Evolutionary conservation across 2,329 filamentous ascomycete species (phyloP).

Genomic region (Hirsutella thompsonii): DNA sequence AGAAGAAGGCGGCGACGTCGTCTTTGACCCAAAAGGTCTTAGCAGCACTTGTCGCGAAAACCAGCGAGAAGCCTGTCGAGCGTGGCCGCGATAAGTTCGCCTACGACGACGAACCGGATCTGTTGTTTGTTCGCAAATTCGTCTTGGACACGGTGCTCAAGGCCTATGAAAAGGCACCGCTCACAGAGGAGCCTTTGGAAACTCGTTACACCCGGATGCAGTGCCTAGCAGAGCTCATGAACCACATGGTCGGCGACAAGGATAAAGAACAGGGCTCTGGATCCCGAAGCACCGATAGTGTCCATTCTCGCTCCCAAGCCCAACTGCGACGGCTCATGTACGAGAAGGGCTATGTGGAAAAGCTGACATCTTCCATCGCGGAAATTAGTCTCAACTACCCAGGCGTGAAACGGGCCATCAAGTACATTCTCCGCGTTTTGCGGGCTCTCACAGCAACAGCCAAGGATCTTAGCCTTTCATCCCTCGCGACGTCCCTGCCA

Average conservation of each 20-base stretch:
- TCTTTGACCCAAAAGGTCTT: conserved; percentile 76
- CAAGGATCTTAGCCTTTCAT: conserved; percentile 63
- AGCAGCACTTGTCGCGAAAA: conserved; percentile 78
- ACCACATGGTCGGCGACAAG: conserved; percentile 76
- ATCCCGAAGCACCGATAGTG: conserved; percentile 23
- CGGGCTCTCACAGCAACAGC: conserved; percentile 80
- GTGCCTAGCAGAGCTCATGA: conserved; percentile 81
- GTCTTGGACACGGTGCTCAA: conserved; percentile 87
- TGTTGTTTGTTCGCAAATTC: conserved; percentile 88
- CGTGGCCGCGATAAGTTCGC: conserved; percentile 44
- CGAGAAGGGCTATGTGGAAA: conserved; percentile 87
- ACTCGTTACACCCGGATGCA: conserved; percentile 79
- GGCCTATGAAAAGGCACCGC: conserved; percentile 78
- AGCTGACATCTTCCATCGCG: conserved; percentile 81
- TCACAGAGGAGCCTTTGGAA: conserved; percentile 69
- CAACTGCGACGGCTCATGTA: conserved; percentile 94
- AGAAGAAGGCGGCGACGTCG: conserved; percentile 78
- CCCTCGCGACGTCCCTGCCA: conserved; percentile 51
- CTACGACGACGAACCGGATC: conserved; percentile 66
- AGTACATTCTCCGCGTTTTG: conserved; percentile 86
- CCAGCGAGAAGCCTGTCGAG: conserved; percentile 58
- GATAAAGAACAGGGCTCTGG: conserved; percentile 44
- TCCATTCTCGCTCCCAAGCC: conserved; percentile 50
- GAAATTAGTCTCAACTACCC: conserved; percentile 95
- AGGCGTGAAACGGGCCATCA: conserved; percentile 83